Conservation (phyloP, 2,329 filamentous ascomycete species). For the Emmonsia crescens region DNA sequence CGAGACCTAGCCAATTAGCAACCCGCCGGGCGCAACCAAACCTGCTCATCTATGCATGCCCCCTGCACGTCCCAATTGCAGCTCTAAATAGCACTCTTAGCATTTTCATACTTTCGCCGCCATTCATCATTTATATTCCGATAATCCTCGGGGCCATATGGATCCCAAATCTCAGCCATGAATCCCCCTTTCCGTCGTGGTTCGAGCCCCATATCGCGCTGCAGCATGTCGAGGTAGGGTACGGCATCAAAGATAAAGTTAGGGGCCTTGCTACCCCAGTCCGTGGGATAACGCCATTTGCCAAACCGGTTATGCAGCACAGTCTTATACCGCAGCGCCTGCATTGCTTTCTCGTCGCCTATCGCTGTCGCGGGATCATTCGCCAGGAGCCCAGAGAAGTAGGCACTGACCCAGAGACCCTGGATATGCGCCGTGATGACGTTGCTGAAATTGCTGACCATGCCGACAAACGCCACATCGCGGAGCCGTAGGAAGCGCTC, state of each 20-base stretch:
- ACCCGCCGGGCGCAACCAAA: background rate
- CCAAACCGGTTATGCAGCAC: slow-evolving; percentile 58
- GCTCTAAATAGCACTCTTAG: background rate
- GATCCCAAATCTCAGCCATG: slow-evolving; percentile 25
- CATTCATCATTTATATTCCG: slow-evolving; percentile 33
- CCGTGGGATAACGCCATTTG: slow-evolving; percentile 51
- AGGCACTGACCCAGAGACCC: slow-evolving; percentile 55
- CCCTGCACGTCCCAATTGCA: background rate
- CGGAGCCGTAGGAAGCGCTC: slow-evolving; percentile 26
- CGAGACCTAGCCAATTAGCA: too few relatives aligned
- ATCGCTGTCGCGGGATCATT: slow-evolving; percentile 5
- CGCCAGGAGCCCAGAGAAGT: slow-evolving; percentile 44
- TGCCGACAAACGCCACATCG: slow-evolving; percentile 40
- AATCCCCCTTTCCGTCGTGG: slow-evolving; percentile 27
- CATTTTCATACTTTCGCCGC: slow-evolving; percentile 9
- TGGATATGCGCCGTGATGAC: slow-evolving; percentile 31
- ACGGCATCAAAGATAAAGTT: slow-evolving; percentile 68
- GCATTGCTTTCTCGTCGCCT: slow-evolving; percentile 18
- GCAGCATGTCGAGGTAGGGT: slow-evolving; percentile 60
- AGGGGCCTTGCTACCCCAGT: slow-evolving; percentile 38
- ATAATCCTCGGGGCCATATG: slow-evolving; percentile 34
- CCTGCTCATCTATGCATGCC: too few relatives aligned
- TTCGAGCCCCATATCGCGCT: slow-evolving; percentile 54
- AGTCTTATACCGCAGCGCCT: slow-evolving; percentile 40
- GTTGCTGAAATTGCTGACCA: slow-evolving; percentile 31